Base-by-base conservation (phyloP, 2,329 filamentous ascomycete species). In the Calonectria pseudoturangicola region DNA sequence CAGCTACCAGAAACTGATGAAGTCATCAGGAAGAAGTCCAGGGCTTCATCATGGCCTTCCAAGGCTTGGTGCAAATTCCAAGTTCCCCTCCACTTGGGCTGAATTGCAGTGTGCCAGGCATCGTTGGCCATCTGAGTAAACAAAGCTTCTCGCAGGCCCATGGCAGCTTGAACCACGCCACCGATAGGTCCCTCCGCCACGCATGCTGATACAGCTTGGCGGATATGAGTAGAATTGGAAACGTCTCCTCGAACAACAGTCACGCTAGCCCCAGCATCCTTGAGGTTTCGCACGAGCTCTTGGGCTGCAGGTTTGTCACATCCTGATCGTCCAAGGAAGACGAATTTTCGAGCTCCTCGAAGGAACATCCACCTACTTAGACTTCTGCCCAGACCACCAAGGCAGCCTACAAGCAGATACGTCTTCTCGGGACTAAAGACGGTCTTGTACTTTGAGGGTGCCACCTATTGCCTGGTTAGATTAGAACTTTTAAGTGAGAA, bases 21-120 rank as follows among this genome's bases (percentile, higher is more conserved):
- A 0, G 83, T 74, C 73, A 82, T 75, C 41, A 82, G 58, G 71
- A 84, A 86, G 76, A 87, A 86, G 73, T 84, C 82, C 1, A 84
- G 67, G 12, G 28, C 33, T 21, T 41, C 25, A 43, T 54, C 30
- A 41, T 65, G 62, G 3, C 43, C 62, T 16, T 65, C 33, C 16
- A 70, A 41, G 15, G 66, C 66, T 28, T 70, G 60, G 63, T 85
- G 78, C 0, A 84, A 71, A 39, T 82, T 78, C 18, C 64, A 71
- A 1, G 75, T 78, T 3, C 83, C 83, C 4, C 78, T 67, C 0
- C 83, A 77, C 69, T 85, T 85, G 33, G 83, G 82, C 15, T 66
- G 60, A 0, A 83, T 56, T 0, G 77, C 75, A 28, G 45, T 63
- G 39, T 36, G 27, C 33, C 64, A 64, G 25, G 43, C 62, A 10